Conservation (phyloP, 768 basidiomycete species). For the Crepidotus variabilis region DNA sequence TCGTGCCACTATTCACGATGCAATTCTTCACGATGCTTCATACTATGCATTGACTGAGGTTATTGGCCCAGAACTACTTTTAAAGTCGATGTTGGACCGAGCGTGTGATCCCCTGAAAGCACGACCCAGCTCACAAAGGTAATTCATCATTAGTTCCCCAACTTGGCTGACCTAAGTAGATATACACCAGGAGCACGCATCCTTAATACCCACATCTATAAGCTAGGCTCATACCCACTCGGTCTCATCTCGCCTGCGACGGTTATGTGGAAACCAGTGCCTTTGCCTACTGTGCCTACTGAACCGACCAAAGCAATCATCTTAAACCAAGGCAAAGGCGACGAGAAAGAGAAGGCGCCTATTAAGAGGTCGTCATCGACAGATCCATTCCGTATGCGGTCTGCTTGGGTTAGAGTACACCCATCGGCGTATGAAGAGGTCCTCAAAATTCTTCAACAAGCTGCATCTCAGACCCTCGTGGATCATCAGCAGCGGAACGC, state of each 20-base stretch:
- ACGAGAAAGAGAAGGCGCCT: constrained; percentile 9
- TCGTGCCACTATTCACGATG: constrained; percentile 80
- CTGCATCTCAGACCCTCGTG: constrained; percentile 41
- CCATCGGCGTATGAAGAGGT: constrained; percentile 65
- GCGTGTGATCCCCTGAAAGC: constrained; percentile 65
- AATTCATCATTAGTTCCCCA: constrained; percentile 4
- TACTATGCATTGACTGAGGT: constrained; percentile 79
- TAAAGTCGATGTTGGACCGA: constrained; percentile 47
- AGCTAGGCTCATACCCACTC: constrained; percentile 58
- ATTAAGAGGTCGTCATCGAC: neutral
- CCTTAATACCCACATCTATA: constrained; percentile 67
- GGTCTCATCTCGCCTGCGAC: constrained; percentile 67
- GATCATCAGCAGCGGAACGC: constrained; percentile 13
- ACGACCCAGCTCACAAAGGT: constrained; percentile 63
- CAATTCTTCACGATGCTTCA: constrained; percentile 88
- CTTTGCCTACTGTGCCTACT: constrained; percentile 1
- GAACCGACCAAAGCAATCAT: constrained; percentile 8
- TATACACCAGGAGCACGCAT: constrained; percentile 63
- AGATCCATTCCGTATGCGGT: constrained; percentile 26
- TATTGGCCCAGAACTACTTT: constrained; percentile 52
- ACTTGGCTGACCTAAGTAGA: constrained; percentile 31
- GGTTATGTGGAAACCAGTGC: constrained; percentile 68
- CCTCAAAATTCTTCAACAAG: constrained; percentile 44
- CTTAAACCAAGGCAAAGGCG: constrained; percentile 6
- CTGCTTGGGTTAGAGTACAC: constrained; percentile 77